These are phyloP conservation scores for Capsicum rhomboideum DNA, from an alignment of 257 asterid species.

Conservation along the genomic window DNA sequence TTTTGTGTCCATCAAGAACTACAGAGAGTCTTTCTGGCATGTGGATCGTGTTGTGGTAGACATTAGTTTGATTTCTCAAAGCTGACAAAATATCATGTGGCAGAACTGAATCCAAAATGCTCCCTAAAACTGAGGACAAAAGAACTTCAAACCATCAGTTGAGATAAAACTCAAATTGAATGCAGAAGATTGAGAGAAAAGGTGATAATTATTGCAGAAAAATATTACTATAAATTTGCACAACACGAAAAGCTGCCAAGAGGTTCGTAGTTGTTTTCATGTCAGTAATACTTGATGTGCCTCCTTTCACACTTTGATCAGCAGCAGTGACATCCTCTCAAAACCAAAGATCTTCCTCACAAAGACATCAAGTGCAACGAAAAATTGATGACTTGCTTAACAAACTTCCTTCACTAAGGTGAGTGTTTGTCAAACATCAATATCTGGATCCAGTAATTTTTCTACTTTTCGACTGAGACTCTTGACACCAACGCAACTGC, in stretches of 20 bases:
- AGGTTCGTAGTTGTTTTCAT: not conserved
- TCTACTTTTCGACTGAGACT: not conserved
- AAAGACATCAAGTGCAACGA: not conserved
- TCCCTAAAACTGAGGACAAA: slow-evolving; percentile 37
- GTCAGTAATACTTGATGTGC: not conserved
- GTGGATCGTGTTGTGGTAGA: slow-evolving; percentile 15
- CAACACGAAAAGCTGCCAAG: not conserved
- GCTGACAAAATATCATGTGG: slow-evolving; percentile 40
- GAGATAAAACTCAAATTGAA: not conserved
- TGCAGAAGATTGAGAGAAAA: not conserved
- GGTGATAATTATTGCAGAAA: not conserved
- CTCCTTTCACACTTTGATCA: not conserved
- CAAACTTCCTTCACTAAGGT: not conserved
- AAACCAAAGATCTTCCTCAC: not conserved
- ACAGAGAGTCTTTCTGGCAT: slow-evolving; percentile 31
- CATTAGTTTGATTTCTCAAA: slow-evolving; percentile 38
- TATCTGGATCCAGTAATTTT: not conserved
- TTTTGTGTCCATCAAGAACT: slow-evolving; percentile 60
- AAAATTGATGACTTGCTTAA: not conserved
- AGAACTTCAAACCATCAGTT: not conserved
- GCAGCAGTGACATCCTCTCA: not conserved
- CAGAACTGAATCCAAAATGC: slow-evolving; percentile 46
- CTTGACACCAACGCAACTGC: not conserved
- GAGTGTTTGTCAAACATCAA: not conserved
- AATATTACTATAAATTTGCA: not conserved